Percentiles rank a stretch among this genome's conserved stretches.
Conservation (phyloP, 176 grass and related monocot genomes). For the Triticum timopheevii region DNA sequence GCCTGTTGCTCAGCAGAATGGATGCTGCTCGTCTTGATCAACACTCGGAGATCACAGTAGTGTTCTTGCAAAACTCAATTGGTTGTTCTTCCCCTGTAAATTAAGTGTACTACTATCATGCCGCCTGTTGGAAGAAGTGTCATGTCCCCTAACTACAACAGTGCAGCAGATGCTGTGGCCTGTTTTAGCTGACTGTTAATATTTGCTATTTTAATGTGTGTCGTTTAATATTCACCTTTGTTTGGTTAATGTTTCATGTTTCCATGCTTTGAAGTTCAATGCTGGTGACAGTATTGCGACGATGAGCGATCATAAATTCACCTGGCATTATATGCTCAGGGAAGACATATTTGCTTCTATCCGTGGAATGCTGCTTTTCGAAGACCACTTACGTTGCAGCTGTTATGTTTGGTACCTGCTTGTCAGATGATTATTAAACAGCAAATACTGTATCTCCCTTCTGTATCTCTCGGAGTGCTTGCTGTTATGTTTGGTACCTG, state of each 20-base stretch:
- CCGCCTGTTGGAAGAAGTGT: conserved; percentile 32
- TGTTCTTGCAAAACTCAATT: conserved; percentile 42
- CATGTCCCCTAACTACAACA: conserved; percentile 28
- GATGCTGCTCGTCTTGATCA: conserved; percentile 63
- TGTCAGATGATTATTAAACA: too few species aligned
- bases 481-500: too few species aligned
- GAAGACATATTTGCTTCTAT: not conserved
- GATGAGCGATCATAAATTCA: not conserved
- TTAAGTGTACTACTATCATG: conserved; percentile 39
- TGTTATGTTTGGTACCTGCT: not conserved
- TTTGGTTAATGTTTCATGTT: conserved; percentile 11
- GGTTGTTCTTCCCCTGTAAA: conserved; percentile 55
- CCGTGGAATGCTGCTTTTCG: too few species aligned
- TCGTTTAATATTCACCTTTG: not conserved
- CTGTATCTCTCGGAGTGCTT: too few species aligned
- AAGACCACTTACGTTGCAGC: not conserved
- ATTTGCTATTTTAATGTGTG: conserved; percentile 29
- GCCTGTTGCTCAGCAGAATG: conserved; percentile 63
- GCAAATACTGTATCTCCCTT: too few species aligned
- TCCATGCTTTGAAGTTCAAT: not conserved
- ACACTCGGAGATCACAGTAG: conserved; percentile 28
- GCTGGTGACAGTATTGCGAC: not conserved
- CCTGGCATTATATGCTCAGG: not conserved
- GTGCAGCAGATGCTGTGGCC: conserved; percentile 37
- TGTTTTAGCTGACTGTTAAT: conserved; percentile 34